Evolutionary conservation across 108 stramenopile species (phyloP).

Genomic region (Skeletonema potamos): DNA sequence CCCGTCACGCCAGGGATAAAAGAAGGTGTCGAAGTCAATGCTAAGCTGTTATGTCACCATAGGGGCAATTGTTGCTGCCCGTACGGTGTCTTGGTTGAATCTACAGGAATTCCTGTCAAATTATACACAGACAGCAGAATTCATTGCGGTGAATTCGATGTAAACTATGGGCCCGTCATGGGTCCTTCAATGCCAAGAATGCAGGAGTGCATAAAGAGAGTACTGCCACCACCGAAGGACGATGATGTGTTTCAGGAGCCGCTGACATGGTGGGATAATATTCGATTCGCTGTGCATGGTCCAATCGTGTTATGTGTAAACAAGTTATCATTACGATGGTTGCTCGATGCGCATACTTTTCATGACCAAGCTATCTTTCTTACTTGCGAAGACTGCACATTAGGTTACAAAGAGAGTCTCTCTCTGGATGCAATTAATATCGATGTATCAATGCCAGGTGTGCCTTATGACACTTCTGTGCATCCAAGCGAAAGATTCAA

Average conservation of each 20-base stretch:
- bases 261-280: conserved; percentile 57
- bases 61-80: conserved; percentile 8
- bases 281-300: conserved; percentile 53
- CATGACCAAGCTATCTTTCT: conserved; percentile 36
- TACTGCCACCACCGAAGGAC: conserved; percentile 34
- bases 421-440: conserved; percentile 27
- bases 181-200: conserved; percentile 34
- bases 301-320: conserved; percentile 15
- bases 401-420: conserved; percentile 26
- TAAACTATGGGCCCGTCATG: conserved; percentile 34
- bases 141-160: conserved; percentile 15
- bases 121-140: conserved; percentile 37
- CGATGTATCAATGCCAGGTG: conserved; percentile 40
- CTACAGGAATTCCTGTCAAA: conserved; percentile 47
- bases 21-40: conserved; percentile 9
- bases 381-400: conserved; percentile 13
- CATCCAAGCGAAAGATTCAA: conserved; percentile 29
- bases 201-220: conserved; percentile 37
- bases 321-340: conserved; percentile 34
- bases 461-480: conserved; percentile 48
- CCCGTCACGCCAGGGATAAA: conserved; percentile 38
- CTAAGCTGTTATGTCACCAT: conserved; percentile 36
- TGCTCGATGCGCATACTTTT: conserved; percentile 41
- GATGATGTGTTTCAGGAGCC: not conserved
- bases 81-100: conserved; percentile 37